These are phyloP conservation scores for Prunus mira DNA, from an alignment of 306 rosid genomes.

Conservation along the genomic window DNA sequence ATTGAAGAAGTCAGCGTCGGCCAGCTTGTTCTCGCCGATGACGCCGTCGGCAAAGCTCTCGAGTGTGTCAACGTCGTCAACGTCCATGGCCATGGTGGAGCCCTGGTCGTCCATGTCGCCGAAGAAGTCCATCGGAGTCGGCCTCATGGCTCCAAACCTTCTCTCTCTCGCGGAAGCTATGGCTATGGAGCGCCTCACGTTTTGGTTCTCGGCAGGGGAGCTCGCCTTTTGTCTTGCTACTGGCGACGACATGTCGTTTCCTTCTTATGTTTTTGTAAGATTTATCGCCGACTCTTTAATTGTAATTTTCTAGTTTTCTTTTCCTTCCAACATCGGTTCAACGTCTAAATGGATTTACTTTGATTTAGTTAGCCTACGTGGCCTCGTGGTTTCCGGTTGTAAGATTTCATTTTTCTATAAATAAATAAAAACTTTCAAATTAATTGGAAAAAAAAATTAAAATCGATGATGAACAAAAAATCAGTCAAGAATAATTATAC, in stretches of 20 bases:
- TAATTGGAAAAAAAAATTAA: too few species aligned
- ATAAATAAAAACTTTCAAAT: too few species aligned
- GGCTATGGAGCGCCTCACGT: not conserved
- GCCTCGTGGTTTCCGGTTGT: too few species aligned
- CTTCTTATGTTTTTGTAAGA: not conserved
- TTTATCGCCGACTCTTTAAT: not conserved
- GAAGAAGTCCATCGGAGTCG: conserved; percentile 66
- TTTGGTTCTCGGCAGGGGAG: not conserved
- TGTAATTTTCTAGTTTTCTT: too few species aligned
- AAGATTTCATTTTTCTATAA: too few species aligned
- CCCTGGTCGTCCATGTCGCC: conserved; percentile 82
- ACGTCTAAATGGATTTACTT: too few species aligned
- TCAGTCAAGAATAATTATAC: too few species aligned
- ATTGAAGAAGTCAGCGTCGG: conserved; percentile 84
- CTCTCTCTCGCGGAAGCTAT: not conserved
- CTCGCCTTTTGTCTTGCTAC: not conserved
- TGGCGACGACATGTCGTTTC: conserved; percentile 5
- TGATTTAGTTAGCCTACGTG: too few species aligned
- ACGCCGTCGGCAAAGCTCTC: conserved; percentile 65
- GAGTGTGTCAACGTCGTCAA: conserved; percentile 71
- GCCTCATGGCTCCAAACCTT: conserved; percentile 29
- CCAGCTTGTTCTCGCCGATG: conserved; percentile 63
- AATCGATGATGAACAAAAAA: too few species aligned
- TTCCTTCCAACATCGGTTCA: too few species aligned
- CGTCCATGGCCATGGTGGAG: conserved; percentile 87